Evolutionary conservation across 176 grass and related monocot genomes (phyloP).

Genomic region (Raddia distichophylla): DNA sequence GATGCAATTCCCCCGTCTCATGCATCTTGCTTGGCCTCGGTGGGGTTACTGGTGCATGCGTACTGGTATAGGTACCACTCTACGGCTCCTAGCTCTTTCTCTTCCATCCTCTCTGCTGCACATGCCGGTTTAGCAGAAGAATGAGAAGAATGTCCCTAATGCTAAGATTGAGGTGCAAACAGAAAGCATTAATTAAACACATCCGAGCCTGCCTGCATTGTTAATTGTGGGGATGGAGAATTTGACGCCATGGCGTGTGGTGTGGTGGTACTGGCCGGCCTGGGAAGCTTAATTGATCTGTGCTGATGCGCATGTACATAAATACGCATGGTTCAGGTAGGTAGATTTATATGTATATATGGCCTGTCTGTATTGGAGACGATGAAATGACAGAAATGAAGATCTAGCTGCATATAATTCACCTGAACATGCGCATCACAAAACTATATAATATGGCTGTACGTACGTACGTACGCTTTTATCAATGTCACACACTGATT

Average conservation of each 20-base stretch:
- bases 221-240: slow-evolving; percentile 29
- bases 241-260: neutral
- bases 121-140: slow-evolving; percentile 40
- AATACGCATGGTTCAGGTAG: neutral
- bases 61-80: neutral
- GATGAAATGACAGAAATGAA: neutral
- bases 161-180: slow-evolving; percentile 41
- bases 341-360: neutral
- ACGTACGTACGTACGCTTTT: neutral
- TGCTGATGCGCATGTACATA: neutral
- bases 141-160: slow-evolving; percentile 41
- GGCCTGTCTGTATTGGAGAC: neutral
- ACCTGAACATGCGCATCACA: neutral
- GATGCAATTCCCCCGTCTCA: slow-evolving; percentile 18
- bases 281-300: neutral
- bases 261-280: neutral
- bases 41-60: slow-evolving; percentile 24
- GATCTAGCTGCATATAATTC: neutral
- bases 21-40: slow-evolving; percentile 21
- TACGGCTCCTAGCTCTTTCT: neutral
- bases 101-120: neutral
- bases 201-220: slow-evolving; percentile 8
- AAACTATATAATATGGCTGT: neutral
- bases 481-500: neutral
- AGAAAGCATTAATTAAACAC: slow-evolving; percentile 22